Percentiles rank a stretch among this genome's conserved stretches.
These are phyloP conservation scores for Solanum neorickii DNA, from an alignment of 257 asterid genomes.

Conservation along the genomic window DNA sequence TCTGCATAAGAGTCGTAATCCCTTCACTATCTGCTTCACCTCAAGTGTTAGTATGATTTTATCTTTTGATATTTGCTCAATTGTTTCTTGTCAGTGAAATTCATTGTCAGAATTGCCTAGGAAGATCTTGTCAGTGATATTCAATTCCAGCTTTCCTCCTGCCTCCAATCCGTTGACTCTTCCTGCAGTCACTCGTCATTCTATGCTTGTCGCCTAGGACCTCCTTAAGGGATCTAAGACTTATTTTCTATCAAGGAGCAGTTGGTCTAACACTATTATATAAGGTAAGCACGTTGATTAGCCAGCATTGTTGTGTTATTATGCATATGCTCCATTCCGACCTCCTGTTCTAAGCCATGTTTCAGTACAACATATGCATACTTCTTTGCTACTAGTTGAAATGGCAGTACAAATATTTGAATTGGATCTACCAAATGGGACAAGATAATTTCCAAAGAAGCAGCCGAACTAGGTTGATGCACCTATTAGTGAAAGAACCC, in stretches of 20 bases:
- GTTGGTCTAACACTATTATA: not conserved
- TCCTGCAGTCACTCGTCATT: not conserved
- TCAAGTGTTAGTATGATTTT: not conserved
- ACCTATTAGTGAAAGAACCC: not conserved
- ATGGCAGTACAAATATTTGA: constrained; percentile 82
- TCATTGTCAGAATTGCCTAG: not conserved
- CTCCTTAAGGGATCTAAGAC: not conserved
- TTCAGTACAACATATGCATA: not conserved
- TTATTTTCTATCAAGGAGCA: not conserved
- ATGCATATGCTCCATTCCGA: not conserved
- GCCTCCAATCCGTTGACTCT: not conserved
- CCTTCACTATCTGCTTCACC: not conserved
- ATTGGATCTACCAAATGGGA: constrained; percentile 85
- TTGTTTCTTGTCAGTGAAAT: not conserved
- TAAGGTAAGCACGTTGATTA: not conserved
- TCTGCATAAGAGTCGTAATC: not conserved
- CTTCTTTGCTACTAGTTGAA: constrained; percentile 51
- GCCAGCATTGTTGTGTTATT: not conserved
- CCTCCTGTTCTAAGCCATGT: not conserved
- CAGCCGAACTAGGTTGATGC: constrained; percentile 6
- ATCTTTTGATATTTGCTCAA: not conserved
- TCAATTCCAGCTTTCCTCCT: not conserved
- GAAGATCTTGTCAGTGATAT: not conserved
- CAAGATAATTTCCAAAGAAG: constrained; percentile 66
- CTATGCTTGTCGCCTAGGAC: not conserved